Base-by-base conservation (phyloP, 768 basidiomycete genomes). In the Boletellus sp. region DNA sequence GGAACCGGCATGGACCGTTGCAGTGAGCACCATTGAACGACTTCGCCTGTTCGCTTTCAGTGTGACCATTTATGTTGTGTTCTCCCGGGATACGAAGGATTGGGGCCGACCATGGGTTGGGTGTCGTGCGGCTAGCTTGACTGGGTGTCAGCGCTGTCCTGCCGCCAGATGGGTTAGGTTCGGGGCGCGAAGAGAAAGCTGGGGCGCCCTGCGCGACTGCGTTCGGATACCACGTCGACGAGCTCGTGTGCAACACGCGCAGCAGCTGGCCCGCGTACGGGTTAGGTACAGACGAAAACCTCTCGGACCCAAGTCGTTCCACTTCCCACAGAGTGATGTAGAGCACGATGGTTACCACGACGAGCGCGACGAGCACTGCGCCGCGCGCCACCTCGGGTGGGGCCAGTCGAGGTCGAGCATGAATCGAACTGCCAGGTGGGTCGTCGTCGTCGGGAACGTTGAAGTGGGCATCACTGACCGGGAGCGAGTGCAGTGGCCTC, bases 1-100 rank as follows among this genome's bases (percentile, higher is more conserved):
- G 71, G 56, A 78, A 77, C 6, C 72, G 71, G 47, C 77, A 79
- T 1, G 68, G 42, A 11, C 50, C 49, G 9, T 42, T 42, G 45
- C 69, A 69, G 54, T 62, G 50, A 16, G 53, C 49, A 10, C 43
- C 20, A 28, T 70, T 63, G 38, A 66, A 50, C 13, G 50, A 34
- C 11, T 45, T 17, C 17, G 6, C 19, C 38, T 41, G 19, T 3
- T 46, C 48, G 6, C 36, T 32, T 28, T 26, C 0, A 47, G 36
- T 34, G 12, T 28, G 28, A 11, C 11, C 28, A 10, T 28, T 11
- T 11, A n/a, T 40, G 6, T 45, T 33, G 32, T 47, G 44, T 42
- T 57, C 52, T 7, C 70, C 70, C 0, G 72, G 72, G 41, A 73
- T 48, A 8, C 56, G 64, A 24, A 70, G 72, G 31, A 73, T 64